Base-by-base conservation (phyloP, 805 yeast genomes). In the Yamadazyma paraphyllophila region DNA sequence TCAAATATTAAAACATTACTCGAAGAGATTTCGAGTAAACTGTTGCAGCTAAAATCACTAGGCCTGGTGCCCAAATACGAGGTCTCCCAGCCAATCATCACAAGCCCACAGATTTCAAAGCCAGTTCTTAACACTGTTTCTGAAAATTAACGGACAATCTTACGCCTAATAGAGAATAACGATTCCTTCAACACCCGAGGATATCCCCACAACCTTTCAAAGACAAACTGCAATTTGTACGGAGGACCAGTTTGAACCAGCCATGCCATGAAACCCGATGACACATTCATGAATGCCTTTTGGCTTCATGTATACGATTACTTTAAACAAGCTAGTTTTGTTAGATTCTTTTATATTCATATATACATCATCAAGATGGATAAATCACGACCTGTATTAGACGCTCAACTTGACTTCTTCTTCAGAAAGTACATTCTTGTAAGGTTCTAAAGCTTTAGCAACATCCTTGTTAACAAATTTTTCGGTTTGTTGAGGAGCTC, bases 401-500 rank as follows among this genome's bases (percentile, higher is more conserved):
- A 92, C 99, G 57, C 81, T 81, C 63, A 94, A 79, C 57, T 87
- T 81, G 46, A 88, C 94, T 57, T 78, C 80, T 59, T 83, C 88
- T 39, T 76, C 66, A 56, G 81, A 77, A 58, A 94, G 74, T 55
- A 69, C 63, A 40, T 78, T 60, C 60, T 77, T 64, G 71, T 77
- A 85, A 42, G 88, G 88, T 52, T 72, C 77, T 54, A 94, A 76
- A 33, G 97, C 98, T 56, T 82, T 71, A 44, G 83, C 85, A 46
- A 94, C 98, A 48, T 92, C 95, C 46, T 77, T 80, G 47, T 80
- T 79, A 55, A 94, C 84, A 62, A 94, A 94, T 71, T 91, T 92
- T 66, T 86, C 96, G 46, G 96, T 89, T 75, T 94, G 99, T 71
- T 91, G 86, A 36, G 98, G 98, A 45, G 99, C 99, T 69, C 99